Base-by-base conservation (phyloP, 345 rosid species). In the Carallia brachiata region DNA sequence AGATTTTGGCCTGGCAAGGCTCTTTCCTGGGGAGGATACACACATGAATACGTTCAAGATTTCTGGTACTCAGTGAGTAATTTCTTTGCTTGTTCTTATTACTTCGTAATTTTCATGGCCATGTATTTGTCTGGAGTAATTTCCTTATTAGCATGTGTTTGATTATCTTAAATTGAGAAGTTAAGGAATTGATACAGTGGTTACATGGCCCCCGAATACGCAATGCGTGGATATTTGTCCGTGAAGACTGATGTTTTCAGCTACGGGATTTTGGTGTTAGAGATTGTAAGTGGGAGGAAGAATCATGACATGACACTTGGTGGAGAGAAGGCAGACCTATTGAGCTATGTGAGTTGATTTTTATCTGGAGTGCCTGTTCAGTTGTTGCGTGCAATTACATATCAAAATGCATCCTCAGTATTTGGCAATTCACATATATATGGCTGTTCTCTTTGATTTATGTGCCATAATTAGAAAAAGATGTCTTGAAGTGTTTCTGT, bases 161-260 rank as follows among this genome's bases (percentile, higher is more conserved):
- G 48, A 30, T 36, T n/a, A 44, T 61, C 55, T 68, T 44, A 36
- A 44, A 34, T 54, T 68, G 69, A 39, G 36, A 37, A 47, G n/a
- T 34, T 12, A 15, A 39, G 67, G 40, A 59, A 23, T 23, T 1
- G 34, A 39, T 84, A 87, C 84, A 91, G 97, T 75, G 96, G 97
- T 73, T 93, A 93, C 65, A 93, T 93, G 98, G 97, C 97, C 47
- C 97, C 96, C 55, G 98, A 90, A 75, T 93, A 93, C 84, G 97
- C 92, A 6, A 18, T 90, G 74, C 93, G 84, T 54, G 97, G 98
- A 30, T 83, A 86, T 78, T 81, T 93, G 73, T 93, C 97, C 0
- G 92, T 88, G 74, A 93, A 81, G 71, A 83, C 88, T 1, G 97
- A 93, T 82, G 97, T 90, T 75, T 93, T 90, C 75, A 90, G 98